Evolutionary conservation across 2,329 filamentous ascomycete species (phyloP).

Genomic region (Grosmannia clavigera): DNA sequence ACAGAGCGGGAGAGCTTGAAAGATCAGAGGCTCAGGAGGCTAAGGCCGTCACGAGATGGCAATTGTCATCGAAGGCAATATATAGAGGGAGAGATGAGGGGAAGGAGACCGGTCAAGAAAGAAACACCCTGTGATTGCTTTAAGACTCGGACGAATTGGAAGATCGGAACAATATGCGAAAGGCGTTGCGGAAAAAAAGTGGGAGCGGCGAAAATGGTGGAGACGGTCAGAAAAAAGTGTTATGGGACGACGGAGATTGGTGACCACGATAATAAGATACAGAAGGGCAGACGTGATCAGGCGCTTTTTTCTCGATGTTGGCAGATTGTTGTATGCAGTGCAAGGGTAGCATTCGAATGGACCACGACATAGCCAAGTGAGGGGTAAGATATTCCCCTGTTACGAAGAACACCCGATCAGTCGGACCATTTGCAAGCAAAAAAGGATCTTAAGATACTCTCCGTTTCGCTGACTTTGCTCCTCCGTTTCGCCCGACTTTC

Average conservation of each 20-base stretch:
- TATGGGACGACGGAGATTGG: neutral
- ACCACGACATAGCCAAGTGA: neutral
- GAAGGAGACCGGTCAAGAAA: neutral
- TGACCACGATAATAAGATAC: neutral
- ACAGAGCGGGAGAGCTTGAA: slow-evolving; percentile 7
- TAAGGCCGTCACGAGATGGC: neutral
- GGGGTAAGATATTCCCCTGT: neutral
- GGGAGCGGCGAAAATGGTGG: neutral
- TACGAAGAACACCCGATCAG: neutral
- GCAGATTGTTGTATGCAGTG: neutral
- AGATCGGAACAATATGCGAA: neutral
- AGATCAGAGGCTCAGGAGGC: slow-evolving; percentile 10
- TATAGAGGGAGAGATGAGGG: neutral
- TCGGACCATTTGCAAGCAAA: neutral
- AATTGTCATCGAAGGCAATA: neutral
- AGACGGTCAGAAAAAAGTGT: neutral
- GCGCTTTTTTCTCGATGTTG: neutral
- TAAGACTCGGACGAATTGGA: neutral
- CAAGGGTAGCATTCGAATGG: neutral
- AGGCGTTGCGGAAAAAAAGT: neutral
- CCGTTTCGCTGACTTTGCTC: neutral
- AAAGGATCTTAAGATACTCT: neutral
- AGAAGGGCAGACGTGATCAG: neutral
- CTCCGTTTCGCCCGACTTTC: neutral
- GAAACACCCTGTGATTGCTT: neutral